Percentiles rank a stretch among this genome's conserved stretches.
These are phyloP conservation scores for Ogataea hybrid DNA, from an alignment of 1,139 yeast genomes.

Conservation along the genomic window DNA sequence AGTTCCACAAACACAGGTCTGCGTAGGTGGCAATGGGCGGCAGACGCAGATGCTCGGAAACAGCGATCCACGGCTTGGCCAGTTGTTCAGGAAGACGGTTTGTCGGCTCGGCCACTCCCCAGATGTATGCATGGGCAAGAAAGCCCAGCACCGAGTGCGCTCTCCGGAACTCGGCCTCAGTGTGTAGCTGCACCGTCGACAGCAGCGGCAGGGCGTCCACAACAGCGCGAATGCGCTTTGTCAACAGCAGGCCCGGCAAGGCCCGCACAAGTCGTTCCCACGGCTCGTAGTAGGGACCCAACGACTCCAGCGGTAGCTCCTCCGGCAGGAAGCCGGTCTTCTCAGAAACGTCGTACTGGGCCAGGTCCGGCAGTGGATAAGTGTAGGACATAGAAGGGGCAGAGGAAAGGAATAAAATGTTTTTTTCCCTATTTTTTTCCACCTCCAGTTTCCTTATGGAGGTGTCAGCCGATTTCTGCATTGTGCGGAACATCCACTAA, in stretches of 20 bases:
- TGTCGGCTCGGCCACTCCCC: constrained; percentile 68
- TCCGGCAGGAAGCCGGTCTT: constrained; percentile 77
- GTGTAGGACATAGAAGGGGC: constrained; percentile 24
- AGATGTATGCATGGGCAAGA: constrained; percentile 82
- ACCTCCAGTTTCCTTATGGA: constrained; percentile 9
- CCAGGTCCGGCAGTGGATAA: constrained; percentile 41
- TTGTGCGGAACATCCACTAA: not conserved
- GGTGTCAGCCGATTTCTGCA: constrained; percentile 7
- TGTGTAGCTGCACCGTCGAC: constrained; percentile 41
- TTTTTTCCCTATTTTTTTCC: constrained; percentile 4
- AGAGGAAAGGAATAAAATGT: not conserved
- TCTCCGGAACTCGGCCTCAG: constrained; percentile 59
- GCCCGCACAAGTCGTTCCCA: constrained; percentile 74
- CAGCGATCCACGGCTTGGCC: constrained; percentile 65
- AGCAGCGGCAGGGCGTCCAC: constrained; percentile 61
- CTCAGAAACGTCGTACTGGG: constrained; percentile 69
- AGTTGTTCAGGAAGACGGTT: constrained; percentile 65
- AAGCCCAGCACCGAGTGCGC: constrained; percentile 80
- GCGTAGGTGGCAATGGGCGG: constrained; percentile 92
- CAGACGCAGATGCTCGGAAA: constrained; percentile 59
- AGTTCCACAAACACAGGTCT: constrained; percentile 86
- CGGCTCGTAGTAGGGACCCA: constrained; percentile 61
- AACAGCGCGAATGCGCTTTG: constrained; percentile 55
- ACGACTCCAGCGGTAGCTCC: constrained; percentile 54
- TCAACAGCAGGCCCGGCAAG: constrained; percentile 70